Evolutionary conservation across 208 protist species (phyloP), one percentile per base, ranked within the genome.

Genomic region (Trypanosomatidae sp.): DNA sequence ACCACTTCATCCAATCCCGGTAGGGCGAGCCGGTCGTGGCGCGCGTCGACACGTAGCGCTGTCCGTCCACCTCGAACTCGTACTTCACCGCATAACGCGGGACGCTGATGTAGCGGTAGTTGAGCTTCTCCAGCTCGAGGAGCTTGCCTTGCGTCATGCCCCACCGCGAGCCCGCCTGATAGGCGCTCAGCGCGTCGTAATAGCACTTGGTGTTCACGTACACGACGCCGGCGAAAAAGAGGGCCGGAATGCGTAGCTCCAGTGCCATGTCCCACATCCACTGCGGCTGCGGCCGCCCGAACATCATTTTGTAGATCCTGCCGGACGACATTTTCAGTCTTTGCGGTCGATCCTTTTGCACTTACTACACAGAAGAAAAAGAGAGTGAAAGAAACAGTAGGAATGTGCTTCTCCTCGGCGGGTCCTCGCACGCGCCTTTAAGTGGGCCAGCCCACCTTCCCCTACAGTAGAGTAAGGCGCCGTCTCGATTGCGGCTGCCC

Each of bases 201-300:
- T 94, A 95, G 79, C 86, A 94, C 47, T 75, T 81, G 0, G 92
- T 95, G 74, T 95, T 93, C 25, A 91, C 87, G 66, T 90, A 91
- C 17, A 93, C 83, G 47, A 87, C 75, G 33, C 86, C 84, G 2
- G 78, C 62, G 22, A 93, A 55, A 19, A 91, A 84, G 22, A 94
- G 30, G 43, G 85, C 88, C 4, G 92, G 92, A 49, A 96, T 80
- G 69, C 92, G 90, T 10, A 95, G 30, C 72, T 95, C 90, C 17
- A 96, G 83, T 0, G 90, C 90, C 76, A 96, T 81, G 72, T 96
- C 92, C 87, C 88, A 93, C 70, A 95, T 50, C 90, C 92, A 96
- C 71, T 93, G 89, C 0, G 92, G 92, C 77, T 93, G 88, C 77
- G 89, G 79, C 77, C 75, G 87, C 5, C 88, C 83, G 55, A 85